phyloP scores from a whole-genome alignment of 2,329 filamentous ascomycete species.

The Metarhizium album region DNA sequence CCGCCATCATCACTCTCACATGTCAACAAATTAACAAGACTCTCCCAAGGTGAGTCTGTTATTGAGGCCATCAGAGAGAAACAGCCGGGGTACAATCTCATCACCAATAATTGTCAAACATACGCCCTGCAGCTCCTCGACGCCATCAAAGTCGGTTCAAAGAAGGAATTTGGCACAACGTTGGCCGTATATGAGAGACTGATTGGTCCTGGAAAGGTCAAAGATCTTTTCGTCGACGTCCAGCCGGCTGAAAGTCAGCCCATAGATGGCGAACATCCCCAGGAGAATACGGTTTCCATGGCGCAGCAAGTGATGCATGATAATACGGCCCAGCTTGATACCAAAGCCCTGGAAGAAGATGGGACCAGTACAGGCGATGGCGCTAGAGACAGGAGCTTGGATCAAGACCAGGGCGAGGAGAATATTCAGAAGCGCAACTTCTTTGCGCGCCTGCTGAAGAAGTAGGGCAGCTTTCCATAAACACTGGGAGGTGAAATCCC shows the following conservation, averaged over 20 bases:
- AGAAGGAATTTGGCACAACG: slow-evolving; percentile 41
- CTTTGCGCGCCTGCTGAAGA: slow-evolving; percentile 9
- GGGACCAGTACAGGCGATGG: slow-evolving; percentile 5
- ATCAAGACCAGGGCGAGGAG: background rate
- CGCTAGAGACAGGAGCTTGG: background rate
- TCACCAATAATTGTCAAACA: slow-evolving; percentile 51
- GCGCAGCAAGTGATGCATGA: slow-evolving; percentile 44
- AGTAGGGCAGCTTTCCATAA: background rate
- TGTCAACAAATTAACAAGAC: background rate
- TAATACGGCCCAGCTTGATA: slow-evolving; percentile 40
- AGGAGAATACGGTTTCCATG: slow-evolving; percentile 30
- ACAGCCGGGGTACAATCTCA: slow-evolving; percentile 43
- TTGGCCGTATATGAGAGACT: slow-evolving; percentile 42
- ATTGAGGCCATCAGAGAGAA: slow-evolving; percentile 40
- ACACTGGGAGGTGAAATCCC: too few relatives aligned
- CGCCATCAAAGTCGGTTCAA: slow-evolving; percentile 39
- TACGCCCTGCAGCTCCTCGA: slow-evolving; percentile 43
- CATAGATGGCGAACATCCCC: slow-evolving; percentile 3
- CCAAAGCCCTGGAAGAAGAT: slow-evolving; percentile 20
- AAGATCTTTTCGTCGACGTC: slow-evolving; percentile 34
- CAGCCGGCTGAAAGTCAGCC: slow-evolving; percentile 15
- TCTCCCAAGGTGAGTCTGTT: slow-evolving; percentile 39
- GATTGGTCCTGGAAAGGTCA: slow-evolving; percentile 37
- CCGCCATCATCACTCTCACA: too few relatives aligned
- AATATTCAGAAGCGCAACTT: slow-evolving; percentile 5